A percentile compares a stretch with the other conserved stretches of the same genome.
These are phyloP conservation scores for Przewalskia tangutica DNA, from an alignment of 257 asterid genomes.

Conservation along the genomic window DNA sequence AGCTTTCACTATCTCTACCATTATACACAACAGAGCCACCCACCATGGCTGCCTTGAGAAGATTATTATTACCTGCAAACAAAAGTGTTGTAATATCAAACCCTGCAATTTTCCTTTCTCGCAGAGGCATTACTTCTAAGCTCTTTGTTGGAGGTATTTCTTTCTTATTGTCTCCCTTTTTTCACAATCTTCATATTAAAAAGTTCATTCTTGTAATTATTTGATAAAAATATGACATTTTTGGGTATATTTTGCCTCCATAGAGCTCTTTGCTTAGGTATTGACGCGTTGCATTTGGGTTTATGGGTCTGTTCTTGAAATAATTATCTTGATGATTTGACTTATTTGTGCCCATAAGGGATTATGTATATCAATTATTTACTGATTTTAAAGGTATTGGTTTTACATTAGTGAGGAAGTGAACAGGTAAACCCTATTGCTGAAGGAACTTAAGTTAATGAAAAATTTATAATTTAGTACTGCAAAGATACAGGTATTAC, in stretches of 20 bases:
- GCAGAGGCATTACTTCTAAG: constrained; percentile 76
- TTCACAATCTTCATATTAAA: not conserved
- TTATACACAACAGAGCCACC: not conserved
- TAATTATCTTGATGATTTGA: not conserved
- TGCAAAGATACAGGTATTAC: not conserved
- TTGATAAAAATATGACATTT: not conserved
- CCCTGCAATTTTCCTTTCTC: constrained; percentile 32
- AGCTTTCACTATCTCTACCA: not conserved
- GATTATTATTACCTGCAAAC: constrained; percentile 24
- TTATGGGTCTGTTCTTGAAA: not conserved
- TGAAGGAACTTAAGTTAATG: not conserved
- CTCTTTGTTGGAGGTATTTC: constrained; percentile 74
- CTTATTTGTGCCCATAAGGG: not conserved
- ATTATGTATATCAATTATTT: not conserved
- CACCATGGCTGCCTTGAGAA: constrained; percentile 60
- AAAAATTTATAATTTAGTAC: not conserved
- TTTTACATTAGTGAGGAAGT: not conserved
- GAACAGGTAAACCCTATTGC: not conserved
- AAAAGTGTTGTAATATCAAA: not conserved
- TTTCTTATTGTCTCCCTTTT: not conserved
- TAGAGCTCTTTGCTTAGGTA: not conserved
- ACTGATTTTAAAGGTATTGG: not conserved
- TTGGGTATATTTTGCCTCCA: not conserved
- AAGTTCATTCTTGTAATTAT: not conserved
- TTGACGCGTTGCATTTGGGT: not conserved